Evolutionary conservation across 129 eudicot genomes (phyloP).

Genomic region (Flaveria brownii): DNA sequence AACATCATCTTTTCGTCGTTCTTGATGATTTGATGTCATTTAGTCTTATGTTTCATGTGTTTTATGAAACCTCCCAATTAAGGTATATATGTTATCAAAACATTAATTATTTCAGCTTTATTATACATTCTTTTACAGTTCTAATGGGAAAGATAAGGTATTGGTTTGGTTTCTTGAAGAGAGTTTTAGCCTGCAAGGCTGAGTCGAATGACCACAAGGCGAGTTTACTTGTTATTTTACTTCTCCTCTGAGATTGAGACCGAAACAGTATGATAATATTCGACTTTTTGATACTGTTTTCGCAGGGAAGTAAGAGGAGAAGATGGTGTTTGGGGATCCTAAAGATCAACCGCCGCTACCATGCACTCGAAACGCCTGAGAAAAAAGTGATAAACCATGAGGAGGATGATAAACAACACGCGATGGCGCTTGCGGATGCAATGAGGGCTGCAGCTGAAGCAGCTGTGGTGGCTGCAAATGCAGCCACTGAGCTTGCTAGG

Average conservation of each 20-base stretch:
- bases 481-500: constrained; percentile 82
- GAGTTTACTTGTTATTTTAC: not conserved
- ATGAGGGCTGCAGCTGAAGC: constrained; percentile 92
- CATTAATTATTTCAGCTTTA: constrained; percentile 13
- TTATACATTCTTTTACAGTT: not conserved
- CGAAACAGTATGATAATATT: not conserved
- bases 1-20: not conserved
- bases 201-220: constrained; percentile 55
- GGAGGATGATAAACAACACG: constrained; percentile 62
- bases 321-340: constrained; percentile 53
- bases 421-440: constrained; percentile 67
- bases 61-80: not conserved
- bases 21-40: not conserved
- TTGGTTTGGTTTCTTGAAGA: constrained; percentile 61
- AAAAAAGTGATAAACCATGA: constrained; percentile 39
- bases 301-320: constrained; percentile 54
- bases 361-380: constrained; percentile 46
- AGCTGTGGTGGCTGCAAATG: constrained; percentile 85
- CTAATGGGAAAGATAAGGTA: constrained; percentile 63
- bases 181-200: constrained; percentile 53
- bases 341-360: constrained; percentile 44
- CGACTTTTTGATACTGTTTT: not conserved
- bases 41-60: constrained; percentile 9
- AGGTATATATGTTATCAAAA: constrained; percentile 15
- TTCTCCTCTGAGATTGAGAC: not conserved